These are phyloP conservation scores for Prunus yedoensis DNA, from an alignment of 331 rosid species.

Conservation along the genomic window DNA sequence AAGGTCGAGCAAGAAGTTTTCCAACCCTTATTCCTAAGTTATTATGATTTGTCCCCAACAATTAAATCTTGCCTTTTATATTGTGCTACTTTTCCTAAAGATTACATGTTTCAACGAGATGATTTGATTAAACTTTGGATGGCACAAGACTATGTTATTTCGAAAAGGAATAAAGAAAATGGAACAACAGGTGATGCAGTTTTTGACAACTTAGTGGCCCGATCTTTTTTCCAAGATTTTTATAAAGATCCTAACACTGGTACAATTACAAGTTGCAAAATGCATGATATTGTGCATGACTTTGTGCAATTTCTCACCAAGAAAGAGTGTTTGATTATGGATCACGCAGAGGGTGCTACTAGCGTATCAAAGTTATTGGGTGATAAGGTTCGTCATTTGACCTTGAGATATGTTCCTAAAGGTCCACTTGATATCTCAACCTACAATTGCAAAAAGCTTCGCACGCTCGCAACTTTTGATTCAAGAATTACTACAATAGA, in stretches of 20 bases:
- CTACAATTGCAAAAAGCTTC: not conserved
- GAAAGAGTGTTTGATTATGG: not conserved
- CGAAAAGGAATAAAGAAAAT: rapidly evolving
- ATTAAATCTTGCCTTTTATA: not conserved
- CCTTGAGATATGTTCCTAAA: not conserved
- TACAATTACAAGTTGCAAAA: not conserved
- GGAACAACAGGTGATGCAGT: not conserved
- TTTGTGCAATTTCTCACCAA: not conserved
- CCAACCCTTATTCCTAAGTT: not conserved
- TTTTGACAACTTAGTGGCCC: not conserved
- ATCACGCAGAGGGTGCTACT: rapidly evolving
- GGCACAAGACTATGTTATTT: not conserved
- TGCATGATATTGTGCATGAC: not conserved
- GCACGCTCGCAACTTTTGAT: not conserved
- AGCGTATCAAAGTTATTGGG: rapidly evolving
- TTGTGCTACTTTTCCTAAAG: not conserved
- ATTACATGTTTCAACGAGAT: rapidly evolving
- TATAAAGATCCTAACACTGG: rapidly evolving
- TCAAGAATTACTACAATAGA: rapidly evolving
- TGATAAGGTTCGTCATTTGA: not conserved
- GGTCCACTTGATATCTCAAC: not conserved
- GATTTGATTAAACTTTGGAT: not conserved
- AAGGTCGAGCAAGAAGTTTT: not conserved
- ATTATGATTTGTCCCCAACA: not conserved
- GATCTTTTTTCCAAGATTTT: conserved; percentile 2